These are phyloP conservation scores for Farysia itapuensis DNA, from an alignment of 1,284 basidiomycete species.

Conservation along the genomic window DNA sequence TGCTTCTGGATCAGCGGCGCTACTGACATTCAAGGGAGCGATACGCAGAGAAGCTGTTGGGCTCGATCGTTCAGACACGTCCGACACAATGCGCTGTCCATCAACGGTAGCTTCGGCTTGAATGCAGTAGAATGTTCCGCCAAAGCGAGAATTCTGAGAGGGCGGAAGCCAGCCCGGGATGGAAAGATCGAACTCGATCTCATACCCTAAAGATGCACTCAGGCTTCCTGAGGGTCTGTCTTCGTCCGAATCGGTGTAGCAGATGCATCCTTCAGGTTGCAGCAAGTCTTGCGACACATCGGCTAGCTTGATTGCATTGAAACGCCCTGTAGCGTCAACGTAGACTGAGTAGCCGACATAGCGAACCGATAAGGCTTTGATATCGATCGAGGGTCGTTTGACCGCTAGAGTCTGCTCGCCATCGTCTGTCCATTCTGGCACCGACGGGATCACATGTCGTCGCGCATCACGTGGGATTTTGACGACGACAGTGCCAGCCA, in stretches of 20 bases:
- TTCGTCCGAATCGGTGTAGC: slow-evolving; percentile 8
- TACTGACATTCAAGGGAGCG: no score
- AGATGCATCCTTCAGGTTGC: slow-evolving; percentile 20
- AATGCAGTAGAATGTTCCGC: slow-evolving; percentile 56
- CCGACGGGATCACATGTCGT: not conserved
- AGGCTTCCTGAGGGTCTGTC: not conserved
- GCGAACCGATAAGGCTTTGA: slow-evolving; percentile 35
- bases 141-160: slow-evolving; percentile 49
- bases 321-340: slow-evolving; percentile 52
- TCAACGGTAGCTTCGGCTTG: slow-evolving; percentile 37
- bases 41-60: no score
- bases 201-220: slow-evolving; percentile 30
- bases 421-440: not conserved
- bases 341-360: slow-evolving; percentile 55
- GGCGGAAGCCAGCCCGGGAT: slow-evolving; percentile 57
- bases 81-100: slow-evolving; percentile 18
- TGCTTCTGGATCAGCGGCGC: slow-evolving; percentile 4
- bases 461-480: slow-evolving; percentile 7
- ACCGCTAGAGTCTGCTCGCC: not conserved
- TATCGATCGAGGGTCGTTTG: slow-evolving; percentile 16
- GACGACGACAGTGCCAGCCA: slow-evolving; percentile 46
- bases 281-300: slow-evolving; percentile 46
- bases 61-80: slow-evolving; percentile 3
- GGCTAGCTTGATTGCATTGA: slow-evolving; percentile 45
- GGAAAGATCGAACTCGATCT: slow-evolving; percentile 55